Conservation (phyloP, 2,329 filamentous ascomycete species). For the Pseudogymnoascus sp. region DNA sequence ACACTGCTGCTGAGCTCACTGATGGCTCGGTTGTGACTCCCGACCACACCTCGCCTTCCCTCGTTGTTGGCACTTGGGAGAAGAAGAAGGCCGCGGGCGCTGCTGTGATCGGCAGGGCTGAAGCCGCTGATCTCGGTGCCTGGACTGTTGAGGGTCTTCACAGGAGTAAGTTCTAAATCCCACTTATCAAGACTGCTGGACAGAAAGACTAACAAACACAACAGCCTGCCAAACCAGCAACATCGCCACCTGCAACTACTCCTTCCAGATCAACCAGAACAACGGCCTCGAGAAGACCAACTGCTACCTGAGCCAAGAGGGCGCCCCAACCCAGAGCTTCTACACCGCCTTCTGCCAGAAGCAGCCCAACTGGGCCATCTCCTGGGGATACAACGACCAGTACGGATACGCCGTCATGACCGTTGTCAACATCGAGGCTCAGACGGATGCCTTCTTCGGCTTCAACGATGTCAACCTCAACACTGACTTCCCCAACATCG, state of each 20-base stretch:
- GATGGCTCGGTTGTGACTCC: constrained; percentile 8
- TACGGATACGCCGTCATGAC: constrained; percentile 7
- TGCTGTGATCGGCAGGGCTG: not conserved
- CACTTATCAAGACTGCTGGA: not conserved
- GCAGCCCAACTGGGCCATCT: not conserved
- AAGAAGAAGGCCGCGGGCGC: not conserved
- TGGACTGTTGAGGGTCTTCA: not conserved
- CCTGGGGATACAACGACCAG: constrained; percentile 2
- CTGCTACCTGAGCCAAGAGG: not conserved
- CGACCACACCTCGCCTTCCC: not conserved
- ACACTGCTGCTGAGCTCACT: constrained; percentile 1
- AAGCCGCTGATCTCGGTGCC: not conserved
- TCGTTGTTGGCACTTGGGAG: not conserved
- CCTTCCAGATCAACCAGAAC: constrained; percentile 1
- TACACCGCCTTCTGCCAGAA: not conserved
- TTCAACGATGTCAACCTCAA: constrained; percentile 7
- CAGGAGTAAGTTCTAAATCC: not conserved
- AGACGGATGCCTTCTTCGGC: not conserved
- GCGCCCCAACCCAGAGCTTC: not conserved
- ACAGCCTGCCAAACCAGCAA: constrained; percentile 1
- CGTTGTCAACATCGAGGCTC: not conserved
- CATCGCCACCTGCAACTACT: not conserved
- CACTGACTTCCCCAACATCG: not conserved
- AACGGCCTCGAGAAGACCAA: not conserved
- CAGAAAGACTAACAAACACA: not conserved